A percentile compares a stretch with the other conserved stretches of the same genome.
phyloP scores from a whole-genome alignment of 257 asterid genomes.

The Galeopsis tetrahit region DNA sequence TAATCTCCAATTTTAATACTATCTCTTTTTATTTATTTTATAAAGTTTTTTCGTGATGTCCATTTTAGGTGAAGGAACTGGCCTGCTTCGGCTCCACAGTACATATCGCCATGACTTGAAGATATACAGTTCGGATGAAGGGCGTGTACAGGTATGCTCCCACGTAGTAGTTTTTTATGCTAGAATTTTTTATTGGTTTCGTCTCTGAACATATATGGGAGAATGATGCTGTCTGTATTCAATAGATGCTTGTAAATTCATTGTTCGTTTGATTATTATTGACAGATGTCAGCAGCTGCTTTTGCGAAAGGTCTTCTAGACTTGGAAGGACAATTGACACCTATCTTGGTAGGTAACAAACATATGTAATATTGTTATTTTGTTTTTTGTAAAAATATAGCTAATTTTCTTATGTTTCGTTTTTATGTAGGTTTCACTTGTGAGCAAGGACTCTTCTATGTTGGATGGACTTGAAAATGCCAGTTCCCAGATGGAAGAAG shows the following conservation, averaged over 20 bases:
- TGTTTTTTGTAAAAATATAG: background rate
- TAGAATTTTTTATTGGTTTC: background rate
- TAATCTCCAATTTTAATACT: background rate
- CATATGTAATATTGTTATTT: slow-evolving; percentile 11
- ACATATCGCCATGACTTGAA: slow-evolving; percentile 96
- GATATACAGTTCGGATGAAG: slow-evolving; percentile 98
- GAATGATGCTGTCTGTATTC: background rate
- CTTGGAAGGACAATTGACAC: slow-evolving; percentile 97
- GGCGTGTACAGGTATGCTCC: slow-evolving; percentile 89
- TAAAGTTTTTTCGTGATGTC: slow-evolving; percentile 24
- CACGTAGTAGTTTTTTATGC: slow-evolving; percentile 8
- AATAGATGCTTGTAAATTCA: background rate
- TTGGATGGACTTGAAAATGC: slow-evolving; percentile 97
- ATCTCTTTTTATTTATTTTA: background rate
- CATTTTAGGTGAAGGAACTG: slow-evolving; percentile 93
- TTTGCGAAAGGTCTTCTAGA: slow-evolving; percentile 98
- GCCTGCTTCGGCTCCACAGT: slow-evolving; percentile 98
- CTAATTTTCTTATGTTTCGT: slow-evolving; percentile 19
- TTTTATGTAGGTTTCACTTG: slow-evolving; percentile 80
- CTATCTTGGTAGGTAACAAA: slow-evolving; percentile 76
- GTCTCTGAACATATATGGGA: background rate
- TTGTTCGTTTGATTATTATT: slow-evolving; percentile 15
- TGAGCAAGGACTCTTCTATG: slow-evolving; percentile 99
- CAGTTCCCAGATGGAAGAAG: slow-evolving; percentile 87
- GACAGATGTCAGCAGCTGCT: slow-evolving; percentile 99